Base-by-base conservation (phyloP, 2,329 filamentous ascomycete genomes). In the Alternaria triticina region DNA sequence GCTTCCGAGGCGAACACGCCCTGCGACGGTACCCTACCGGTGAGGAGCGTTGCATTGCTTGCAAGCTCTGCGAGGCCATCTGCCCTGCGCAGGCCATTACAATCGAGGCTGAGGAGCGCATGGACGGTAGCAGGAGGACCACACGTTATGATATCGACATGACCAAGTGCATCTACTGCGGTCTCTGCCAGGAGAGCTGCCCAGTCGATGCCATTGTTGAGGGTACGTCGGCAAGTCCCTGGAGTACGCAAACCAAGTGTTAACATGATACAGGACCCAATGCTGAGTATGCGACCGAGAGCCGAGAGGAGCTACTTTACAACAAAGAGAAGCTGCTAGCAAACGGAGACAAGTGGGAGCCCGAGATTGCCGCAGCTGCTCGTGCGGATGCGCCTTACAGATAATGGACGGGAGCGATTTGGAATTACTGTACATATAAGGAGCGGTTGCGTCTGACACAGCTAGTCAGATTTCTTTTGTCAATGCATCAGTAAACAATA, bases 141-240 rank as follows among this genome's bases (percentile, higher is more conserved):
- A 97, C 95, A 64, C 90, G 95, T 80, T 99, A 99, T 84, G 96
- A 99, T 81, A 97, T 99, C 79, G 96, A 99, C 84, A 99, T 99
- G 96, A 98, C 96, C 78, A 99, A 99, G 88, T 99, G 96, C 86
- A 99, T 99, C 83, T 99, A 98, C 89, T 98, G 96, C 82, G 96
- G 96, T 55, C 96, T 97, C 85, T 98, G 96, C 88, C 95, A 97
- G 86, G 96, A 99, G 86, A 97, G 93, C 70, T 99, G 96, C 85
- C 96, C 96, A 47, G 96, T 99, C 59, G 96, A 99, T 83, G 96
- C 96, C 64, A 99, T 93, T 81, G 90, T 93, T 62, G 90, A 92
- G 80, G 87, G 87, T 88, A 78, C 77, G 85, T 80, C 40, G 20
- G 12, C 6, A 4, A 15, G 9, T 8, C 7, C 45, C 22, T 11